Evolutionary conservation across 805 yeast genomes (phyloP).

Genomic region (Candida khao-thaluensis): DNA sequence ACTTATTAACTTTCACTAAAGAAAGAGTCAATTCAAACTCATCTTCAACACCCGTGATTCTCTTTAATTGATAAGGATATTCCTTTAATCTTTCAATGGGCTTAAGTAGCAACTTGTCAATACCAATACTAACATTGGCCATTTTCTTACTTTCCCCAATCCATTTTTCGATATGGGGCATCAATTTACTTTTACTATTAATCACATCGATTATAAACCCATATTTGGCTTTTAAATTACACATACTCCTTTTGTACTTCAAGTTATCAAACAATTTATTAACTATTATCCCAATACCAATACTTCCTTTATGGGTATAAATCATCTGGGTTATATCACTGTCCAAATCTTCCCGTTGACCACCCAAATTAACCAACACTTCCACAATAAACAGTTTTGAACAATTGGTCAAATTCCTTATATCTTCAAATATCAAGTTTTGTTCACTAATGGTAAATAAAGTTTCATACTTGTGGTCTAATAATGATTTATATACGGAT

Average conservation of each 20-base stretch:
- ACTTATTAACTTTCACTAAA: conserved; percentile 20
- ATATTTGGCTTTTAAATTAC: conserved; percentile 5
- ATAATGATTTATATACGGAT: conserved; percentile 31
- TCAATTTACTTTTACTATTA: conserved; percentile 4
- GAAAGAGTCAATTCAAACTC: conserved; percentile 16
- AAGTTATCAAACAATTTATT: conserved; percentile 6
- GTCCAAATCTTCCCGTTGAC: not conserved
- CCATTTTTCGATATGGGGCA: conserved; percentile 6
- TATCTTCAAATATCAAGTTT: conserved; percentile 45
- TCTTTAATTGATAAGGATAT: conserved; percentile 26
- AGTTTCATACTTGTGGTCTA: conserved; percentile 13
- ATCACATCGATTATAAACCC: conserved; percentile 5
- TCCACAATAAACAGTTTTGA: conserved; percentile 9
- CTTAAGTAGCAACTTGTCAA: conserved; percentile 32
- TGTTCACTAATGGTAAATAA: conserved; percentile 13
- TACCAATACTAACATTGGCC: not conserved
- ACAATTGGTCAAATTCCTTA: conserved; percentile 38
- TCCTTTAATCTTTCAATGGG: conserved; percentile 47
- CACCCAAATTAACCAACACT: not conserved
- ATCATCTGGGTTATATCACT: not conserved
- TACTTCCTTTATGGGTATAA: not conserved
- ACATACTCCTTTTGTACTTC: conserved; percentile 3
- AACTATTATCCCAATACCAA: conserved; percentile 11
- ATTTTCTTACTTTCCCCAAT: conserved; percentile 1
- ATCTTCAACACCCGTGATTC: conserved; percentile 15